Evolutionary conservation across 2,329 filamentous ascomycete genomes (phyloP).

Genomic region (Sphaerulina musiva): DNA sequence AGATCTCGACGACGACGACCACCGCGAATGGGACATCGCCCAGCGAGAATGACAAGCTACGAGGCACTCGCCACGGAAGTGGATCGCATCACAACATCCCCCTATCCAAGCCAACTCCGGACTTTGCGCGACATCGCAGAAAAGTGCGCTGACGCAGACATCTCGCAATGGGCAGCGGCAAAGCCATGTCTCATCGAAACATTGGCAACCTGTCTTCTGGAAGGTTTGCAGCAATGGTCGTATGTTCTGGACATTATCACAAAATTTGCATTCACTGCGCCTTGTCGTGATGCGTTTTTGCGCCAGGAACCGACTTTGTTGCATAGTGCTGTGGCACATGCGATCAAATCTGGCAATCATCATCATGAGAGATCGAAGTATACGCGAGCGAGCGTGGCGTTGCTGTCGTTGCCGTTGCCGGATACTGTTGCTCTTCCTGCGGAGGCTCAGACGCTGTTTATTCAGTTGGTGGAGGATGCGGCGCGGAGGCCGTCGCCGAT

Average conservation of each 20-base stretch:
- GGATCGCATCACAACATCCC: constrained; percentile 28
- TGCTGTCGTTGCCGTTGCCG: constrained; percentile 31
- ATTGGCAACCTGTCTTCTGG: constrained; percentile 43
- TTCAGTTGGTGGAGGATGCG: constrained; percentile 30
- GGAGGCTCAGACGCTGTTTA: constrained; percentile 30
- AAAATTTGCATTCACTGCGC: constrained; percentile 32
- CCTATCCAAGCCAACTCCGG: constrained; percentile 29
- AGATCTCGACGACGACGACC: not conserved
- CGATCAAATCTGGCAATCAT: constrained; percentile 19
- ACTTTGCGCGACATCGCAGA: constrained; percentile 12
- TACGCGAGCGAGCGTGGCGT: constrained; percentile 22
- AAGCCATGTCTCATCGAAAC: constrained; percentile 46
- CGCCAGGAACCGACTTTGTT: constrained; percentile 29
- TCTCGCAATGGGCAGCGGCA: constrained; percentile 43
- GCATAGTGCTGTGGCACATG: constrained; percentile 25
- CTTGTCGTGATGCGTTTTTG: constrained; percentile 31
- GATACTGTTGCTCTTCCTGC: constrained; percentile 28
- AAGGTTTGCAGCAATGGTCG: constrained; percentile 47
- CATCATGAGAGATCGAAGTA: constrained; percentile 15
- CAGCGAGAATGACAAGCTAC: constrained; percentile 13
- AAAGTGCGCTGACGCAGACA: constrained; percentile 30
- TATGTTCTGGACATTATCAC: constrained; percentile 47
- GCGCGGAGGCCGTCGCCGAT: constrained; percentile 23
- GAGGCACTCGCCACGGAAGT: constrained; percentile 23
- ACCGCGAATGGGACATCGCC: not conserved